These are phyloP conservation scores for Clarireedia sp. DNA, from an alignment of 2,329 filamentous ascomycete species.

Conservation along the genomic window DNA sequence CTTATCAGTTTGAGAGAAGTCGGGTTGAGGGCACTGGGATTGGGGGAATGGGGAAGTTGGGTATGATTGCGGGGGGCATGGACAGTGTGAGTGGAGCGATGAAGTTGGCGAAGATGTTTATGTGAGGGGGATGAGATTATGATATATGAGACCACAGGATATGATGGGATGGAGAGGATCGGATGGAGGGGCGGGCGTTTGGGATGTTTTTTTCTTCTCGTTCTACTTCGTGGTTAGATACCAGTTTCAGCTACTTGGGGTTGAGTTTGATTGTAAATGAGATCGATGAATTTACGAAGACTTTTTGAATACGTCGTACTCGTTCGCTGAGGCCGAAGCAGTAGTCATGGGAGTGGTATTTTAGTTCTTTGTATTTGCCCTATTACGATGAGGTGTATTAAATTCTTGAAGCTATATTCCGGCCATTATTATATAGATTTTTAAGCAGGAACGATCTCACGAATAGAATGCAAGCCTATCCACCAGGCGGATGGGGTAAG, in stretches of 20 bases:
- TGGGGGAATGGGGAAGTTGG: conserved; percentile 17
- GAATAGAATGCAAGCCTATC: too few relatives aligned
- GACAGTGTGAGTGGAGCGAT: conserved; percentile 24
- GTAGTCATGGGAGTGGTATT: too few relatives aligned
- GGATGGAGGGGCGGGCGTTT: neutral
- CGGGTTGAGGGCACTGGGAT: conserved; percentile 18
- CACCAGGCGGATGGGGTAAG: too few relatives aligned
- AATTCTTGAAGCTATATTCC: too few relatives aligned
- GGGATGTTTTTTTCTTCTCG: neutral
- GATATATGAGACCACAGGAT: neutral
- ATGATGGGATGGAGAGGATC: neutral
- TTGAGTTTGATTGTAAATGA: too few relatives aligned
- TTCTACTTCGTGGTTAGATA: neutral
- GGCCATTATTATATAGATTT: too few relatives aligned
- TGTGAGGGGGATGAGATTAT: conserved; percentile 16
- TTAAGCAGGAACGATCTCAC: too few relatives aligned
- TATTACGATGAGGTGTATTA: too few relatives aligned
- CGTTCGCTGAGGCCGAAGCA: too few relatives aligned
- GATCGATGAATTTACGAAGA: too few relatives aligned
- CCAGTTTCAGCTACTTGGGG: neutral
- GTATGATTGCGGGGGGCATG: conserved; percentile 19
- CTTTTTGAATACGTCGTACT: too few relatives aligned
- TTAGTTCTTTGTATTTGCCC: too few relatives aligned
- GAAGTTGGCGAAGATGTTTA: conserved; percentile 30
- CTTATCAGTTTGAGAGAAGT: conserved; percentile 11